Percentiles rank a stretch among this genome's conserved stretches.
phyloP scores from a whole-genome alignment of 2,329 filamentous ascomycete species.

The Trichophyton benhamiae region DNA sequence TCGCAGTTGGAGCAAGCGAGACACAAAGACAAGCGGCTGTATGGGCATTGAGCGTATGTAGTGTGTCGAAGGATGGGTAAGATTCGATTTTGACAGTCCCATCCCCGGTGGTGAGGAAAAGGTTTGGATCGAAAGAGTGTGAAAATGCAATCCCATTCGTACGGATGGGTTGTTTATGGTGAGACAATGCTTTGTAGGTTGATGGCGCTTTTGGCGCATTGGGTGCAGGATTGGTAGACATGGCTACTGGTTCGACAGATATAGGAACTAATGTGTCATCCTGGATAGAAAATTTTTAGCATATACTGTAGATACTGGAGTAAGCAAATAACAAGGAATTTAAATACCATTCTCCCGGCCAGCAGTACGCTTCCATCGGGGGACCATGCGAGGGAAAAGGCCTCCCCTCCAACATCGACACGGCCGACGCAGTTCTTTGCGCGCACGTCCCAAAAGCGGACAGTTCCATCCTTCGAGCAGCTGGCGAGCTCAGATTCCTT shows the following conservation, averaged over 20 bases:
- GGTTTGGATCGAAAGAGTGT: constrained; percentile 29
- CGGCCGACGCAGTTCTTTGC: constrained; percentile 37
- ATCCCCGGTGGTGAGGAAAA: constrained; percentile 39
- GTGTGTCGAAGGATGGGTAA: constrained; percentile 33
- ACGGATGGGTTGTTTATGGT: constrained; percentile 35
- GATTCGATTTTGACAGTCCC: constrained; percentile 38
- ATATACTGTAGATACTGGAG: background rate
- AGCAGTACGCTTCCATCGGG: constrained; percentile 36
- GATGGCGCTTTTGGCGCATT: constrained; percentile 12
- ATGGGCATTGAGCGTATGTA: constrained; percentile 38
- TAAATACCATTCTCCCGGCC: constrained; percentile 35
- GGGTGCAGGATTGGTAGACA: constrained; percentile 20
- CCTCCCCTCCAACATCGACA: constrained; percentile 38
- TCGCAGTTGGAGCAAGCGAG: constrained; percentile 35
- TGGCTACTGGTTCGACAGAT: constrained; percentile 30
- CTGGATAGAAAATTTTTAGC: constrained; percentile 18
- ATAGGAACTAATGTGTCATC: constrained; percentile 38
- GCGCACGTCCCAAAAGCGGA: constrained; percentile 40
- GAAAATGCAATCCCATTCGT: constrained; percentile 40
- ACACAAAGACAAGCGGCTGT: constrained; percentile 38
- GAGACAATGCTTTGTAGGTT: constrained; percentile 29
- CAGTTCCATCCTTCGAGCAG: constrained; percentile 38
- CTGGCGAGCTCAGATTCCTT: constrained; percentile 39
- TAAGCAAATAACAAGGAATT: background rate
- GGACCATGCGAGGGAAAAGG: constrained; percentile 38